Evolutionary conservation across 306 rosid genomes (phyloP).

Genomic region (Canavalia ensiformis): DNA sequence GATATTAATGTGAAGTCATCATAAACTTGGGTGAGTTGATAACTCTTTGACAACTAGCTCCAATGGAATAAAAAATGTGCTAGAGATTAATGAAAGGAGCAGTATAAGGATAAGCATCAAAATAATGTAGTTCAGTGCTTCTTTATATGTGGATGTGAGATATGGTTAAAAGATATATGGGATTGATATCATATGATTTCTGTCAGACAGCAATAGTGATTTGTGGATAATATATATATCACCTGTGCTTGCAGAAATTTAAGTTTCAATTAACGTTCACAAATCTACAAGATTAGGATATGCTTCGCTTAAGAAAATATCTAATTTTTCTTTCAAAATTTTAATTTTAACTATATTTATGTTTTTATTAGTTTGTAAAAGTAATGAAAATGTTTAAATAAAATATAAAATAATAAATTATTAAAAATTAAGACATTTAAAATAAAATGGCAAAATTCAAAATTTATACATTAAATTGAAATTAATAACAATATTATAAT

Average conservation of each 20-base stretch:
- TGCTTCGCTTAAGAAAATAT: too few relatives aligned
- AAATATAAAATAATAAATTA: too few relatives aligned
- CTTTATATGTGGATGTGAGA: background rate
- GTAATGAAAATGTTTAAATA: too few relatives aligned
- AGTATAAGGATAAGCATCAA: slow-evolving; percentile 29
- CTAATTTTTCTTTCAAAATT: too few relatives aligned
- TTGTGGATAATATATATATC: background rate
- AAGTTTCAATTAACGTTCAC: background rate
- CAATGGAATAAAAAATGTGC: slow-evolving; percentile 4
- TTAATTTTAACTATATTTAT: too few relatives aligned
- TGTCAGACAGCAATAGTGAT: background rate
- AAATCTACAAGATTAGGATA: background rate
- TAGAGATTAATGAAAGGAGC: background rate
- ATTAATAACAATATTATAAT: too few relatives aligned
- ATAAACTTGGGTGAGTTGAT: background rate
- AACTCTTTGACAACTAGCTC: slow-evolving; percentile 20
- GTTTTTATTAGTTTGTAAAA: too few relatives aligned
- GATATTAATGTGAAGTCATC: background rate
- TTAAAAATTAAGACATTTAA: too few relatives aligned
- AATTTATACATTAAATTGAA: too few relatives aligned
- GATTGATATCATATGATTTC: background rate
- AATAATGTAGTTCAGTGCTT: background rate
- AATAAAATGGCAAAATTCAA: too few relatives aligned
- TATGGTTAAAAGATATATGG: background rate
- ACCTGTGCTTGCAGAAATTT: background rate